Conservation (phyloP, 2,329 filamentous ascomycete genomes). For the Hypoxylon sp. region DNA sequence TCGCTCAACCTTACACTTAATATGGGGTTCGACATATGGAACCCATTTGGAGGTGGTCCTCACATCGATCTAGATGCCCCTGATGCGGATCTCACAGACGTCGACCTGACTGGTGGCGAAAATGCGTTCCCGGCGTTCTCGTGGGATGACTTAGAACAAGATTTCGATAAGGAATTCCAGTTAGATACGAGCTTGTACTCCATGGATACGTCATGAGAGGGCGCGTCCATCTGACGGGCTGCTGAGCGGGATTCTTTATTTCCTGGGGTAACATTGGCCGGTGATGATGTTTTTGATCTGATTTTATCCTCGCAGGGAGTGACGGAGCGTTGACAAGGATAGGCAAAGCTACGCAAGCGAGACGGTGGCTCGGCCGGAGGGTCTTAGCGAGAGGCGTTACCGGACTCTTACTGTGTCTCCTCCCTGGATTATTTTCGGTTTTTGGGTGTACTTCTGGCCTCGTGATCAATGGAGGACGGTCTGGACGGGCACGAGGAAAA, state of each 20-base stretch:
- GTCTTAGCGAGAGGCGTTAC: conserved; percentile 23
- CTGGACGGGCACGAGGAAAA: conserved; percentile 20
- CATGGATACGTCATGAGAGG: conserved; percentile 53
- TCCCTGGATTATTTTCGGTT: neutral
- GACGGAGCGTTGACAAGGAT: conserved; percentile 14
- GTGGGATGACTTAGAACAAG: conserved; percentile 65
- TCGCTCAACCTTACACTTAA: conserved; percentile 62
- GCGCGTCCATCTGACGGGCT: neutral
- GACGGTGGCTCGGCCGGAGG: conserved; percentile 12
- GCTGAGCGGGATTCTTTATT: neutral
- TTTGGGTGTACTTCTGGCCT: conserved; percentile 11
- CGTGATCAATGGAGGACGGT: neutral
- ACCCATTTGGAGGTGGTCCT: conserved; percentile 61
- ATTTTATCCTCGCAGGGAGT: conserved; percentile 1
- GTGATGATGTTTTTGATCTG: conserved; percentile 5
- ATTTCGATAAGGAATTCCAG: conserved; percentile 66
- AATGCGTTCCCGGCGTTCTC: conserved; percentile 45
- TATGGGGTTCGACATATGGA: conserved; percentile 61
- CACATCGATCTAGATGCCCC: conserved; percentile 58
- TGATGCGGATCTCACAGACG: conserved; percentile 49
- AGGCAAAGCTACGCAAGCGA: neutral
- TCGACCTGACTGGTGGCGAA: conserved; percentile 44
- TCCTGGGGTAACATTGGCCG: conserved; percentile 4
- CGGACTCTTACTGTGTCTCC: conserved; percentile 9
- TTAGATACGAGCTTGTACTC: conserved; percentile 63